Conservation (phyloP, 2,329 filamentous ascomycete species). For the Hymenotorrendiella dingleyae region DNA sequence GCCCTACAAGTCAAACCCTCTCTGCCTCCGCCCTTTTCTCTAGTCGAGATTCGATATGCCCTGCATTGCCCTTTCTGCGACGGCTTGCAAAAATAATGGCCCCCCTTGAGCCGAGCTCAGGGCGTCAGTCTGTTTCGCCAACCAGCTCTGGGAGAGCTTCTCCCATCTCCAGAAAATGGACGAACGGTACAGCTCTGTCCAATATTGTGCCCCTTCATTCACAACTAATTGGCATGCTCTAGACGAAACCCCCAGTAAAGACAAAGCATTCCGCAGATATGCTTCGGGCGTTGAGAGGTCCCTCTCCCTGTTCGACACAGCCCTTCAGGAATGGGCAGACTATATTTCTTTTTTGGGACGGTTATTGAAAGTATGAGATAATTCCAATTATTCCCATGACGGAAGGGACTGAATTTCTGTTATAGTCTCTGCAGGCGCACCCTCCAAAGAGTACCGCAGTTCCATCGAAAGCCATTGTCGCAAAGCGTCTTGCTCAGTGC, state of each 20-base stretch:
- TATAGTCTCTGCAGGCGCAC: constrained; percentile 79
- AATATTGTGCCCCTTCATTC: background rate
- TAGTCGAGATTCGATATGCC: constrained; percentile 13
- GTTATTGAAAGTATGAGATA: constrained; percentile 68
- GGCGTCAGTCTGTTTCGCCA: constrained; percentile 61
- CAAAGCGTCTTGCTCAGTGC: constrained; percentile 90
- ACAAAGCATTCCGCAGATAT: constrained; percentile 79
- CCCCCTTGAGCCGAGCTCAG: constrained; percentile 50
- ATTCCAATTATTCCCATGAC: constrained; percentile 7
- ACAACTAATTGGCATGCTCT: background rate
- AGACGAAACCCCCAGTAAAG: constrained; percentile 53
- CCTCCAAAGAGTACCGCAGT: constrained; percentile 66
- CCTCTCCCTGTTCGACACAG: constrained; percentile 83
- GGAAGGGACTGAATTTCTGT: constrained; percentile 23
- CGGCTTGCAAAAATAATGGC: constrained; percentile 45
- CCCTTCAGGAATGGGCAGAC: constrained; percentile 97
- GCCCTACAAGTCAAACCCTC: background rate
- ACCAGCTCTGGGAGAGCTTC: constrained; percentile 79
- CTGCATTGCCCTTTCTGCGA: constrained; percentile 18
- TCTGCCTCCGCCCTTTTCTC: background rate
- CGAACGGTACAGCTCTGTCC: constrained; percentile 55
- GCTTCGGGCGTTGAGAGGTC: constrained; percentile 81
- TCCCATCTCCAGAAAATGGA: constrained; percentile 69
- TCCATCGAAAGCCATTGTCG: constrained; percentile 75
- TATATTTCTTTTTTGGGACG: constrained; percentile 96